A percentile compares a stretch with the other conserved stretches of the same genome.
Conservation (phyloP, 2,329 filamentous ascomycete species). For the Mycosphaerella arachidis region DNA sequence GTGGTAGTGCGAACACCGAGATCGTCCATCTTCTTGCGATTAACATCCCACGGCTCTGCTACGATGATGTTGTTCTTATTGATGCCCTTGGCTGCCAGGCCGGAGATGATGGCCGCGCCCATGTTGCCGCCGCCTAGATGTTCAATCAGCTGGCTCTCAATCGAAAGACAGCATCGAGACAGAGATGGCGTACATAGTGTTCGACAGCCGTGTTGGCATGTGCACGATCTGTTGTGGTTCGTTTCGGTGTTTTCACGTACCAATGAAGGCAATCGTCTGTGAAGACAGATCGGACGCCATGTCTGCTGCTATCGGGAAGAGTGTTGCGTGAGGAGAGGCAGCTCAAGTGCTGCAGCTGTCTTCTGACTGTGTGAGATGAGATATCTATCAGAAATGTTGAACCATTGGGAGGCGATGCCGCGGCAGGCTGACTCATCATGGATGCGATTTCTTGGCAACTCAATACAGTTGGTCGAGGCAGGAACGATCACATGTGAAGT, state of each 20-base stretch:
- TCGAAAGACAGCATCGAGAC: too few relatives aligned
- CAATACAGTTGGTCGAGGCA: too few relatives aligned
- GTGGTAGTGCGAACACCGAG: slow-evolving; percentile 24
- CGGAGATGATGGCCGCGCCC: slow-evolving; percentile 28
- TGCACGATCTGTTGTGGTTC: not conserved
- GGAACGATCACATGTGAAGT: too few relatives aligned
- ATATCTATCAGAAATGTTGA: too few relatives aligned
- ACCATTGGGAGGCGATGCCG: too few relatives aligned
- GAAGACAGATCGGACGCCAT: slow-evolving; percentile 19
- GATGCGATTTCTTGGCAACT: too few relatives aligned
- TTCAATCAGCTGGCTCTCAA: too few relatives aligned
- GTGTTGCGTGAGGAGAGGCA: too few relatives aligned
- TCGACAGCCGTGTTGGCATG: not conserved
- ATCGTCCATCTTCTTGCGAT: slow-evolving; percentile 27
- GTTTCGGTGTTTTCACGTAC: slow-evolving; percentile 7
- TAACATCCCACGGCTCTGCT: slow-evolving; percentile 29
- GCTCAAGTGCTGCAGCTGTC: too few relatives aligned
- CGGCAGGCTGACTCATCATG: too few relatives aligned
- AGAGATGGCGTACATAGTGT: not conserved
- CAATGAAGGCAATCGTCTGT: slow-evolving; percentile 26
- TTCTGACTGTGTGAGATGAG: too few relatives aligned
- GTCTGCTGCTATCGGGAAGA: not conserved
- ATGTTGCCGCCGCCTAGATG: slow-evolving; percentile 28
- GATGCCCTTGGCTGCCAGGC: slow-evolving; percentile 22
- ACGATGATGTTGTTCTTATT: slow-evolving; percentile 25